These are phyloP conservation scores for Hura crepitans DNA, from an alignment of 441 rosid genomes.

Conservation along the genomic window DNA sequence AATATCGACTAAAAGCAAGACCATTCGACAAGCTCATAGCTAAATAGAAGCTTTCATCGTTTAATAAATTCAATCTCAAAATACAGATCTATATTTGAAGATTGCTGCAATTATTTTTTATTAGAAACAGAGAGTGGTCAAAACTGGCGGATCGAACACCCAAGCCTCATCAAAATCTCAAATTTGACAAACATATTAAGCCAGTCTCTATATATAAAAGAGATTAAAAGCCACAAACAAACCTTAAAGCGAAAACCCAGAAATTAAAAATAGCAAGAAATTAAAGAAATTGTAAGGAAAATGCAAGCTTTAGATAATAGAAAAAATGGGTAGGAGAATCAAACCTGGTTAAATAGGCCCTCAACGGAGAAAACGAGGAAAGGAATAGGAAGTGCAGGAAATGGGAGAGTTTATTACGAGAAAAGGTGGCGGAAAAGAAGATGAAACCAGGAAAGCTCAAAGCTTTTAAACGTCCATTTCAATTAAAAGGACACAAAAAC, in stretches of 20 bases:
- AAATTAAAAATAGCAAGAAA: conserved; percentile 4
- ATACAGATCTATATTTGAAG: conserved; percentile 1
- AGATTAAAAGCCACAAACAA: conserved; percentile 4
- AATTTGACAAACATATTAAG: background rate
- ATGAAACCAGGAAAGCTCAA: background rate
- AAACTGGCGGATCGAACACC: background rate
- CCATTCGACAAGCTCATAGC: conserved; percentile 10
- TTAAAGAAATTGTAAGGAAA: background rate
- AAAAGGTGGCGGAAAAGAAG: conserved; percentile 39
- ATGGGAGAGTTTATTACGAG: conserved; percentile 19
- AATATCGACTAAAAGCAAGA: conserved; percentile 4
- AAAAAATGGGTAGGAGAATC: background rate
- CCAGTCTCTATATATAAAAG: background rate
- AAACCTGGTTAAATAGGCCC: conserved; percentile 28
- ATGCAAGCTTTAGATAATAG: background rate
- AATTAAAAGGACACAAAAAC: background rate
- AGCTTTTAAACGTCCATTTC: conserved; percentile 12
- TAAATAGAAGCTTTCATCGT: background rate
- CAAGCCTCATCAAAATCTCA: background rate
- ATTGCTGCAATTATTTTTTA: background rate
- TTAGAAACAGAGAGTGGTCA: background rate
- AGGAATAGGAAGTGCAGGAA: background rate
- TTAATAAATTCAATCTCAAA: conserved; percentile 2
- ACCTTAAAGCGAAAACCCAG: conserved; percentile 26
- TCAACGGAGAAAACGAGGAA: conserved; percentile 33